Conservation (phyloP, 2,329 filamentous ascomycete species). For the Aspergillus sp. region DNA sequence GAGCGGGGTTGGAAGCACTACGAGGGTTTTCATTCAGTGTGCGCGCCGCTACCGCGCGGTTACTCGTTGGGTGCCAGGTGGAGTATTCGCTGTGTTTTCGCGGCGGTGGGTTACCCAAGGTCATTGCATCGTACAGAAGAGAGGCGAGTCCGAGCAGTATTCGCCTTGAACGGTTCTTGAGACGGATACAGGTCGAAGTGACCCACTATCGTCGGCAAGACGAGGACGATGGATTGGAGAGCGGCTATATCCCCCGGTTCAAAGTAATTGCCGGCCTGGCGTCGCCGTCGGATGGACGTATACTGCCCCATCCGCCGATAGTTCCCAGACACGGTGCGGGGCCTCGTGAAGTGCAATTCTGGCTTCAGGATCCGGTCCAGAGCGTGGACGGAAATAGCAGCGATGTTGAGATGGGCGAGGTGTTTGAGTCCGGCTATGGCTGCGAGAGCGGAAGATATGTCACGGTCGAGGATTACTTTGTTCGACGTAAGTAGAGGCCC, state of each 20-base stretch:
- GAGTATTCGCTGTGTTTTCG: slow-evolving; percentile 64
- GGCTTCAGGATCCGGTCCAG: slow-evolving; percentile 38
- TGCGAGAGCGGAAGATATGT: slow-evolving; percentile 49
- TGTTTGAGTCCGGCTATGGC: slow-evolving; percentile 35
- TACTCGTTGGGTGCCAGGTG: slow-evolving; percentile 67
- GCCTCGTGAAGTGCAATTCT: slow-evolving; percentile 61
- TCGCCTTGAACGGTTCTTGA: slow-evolving; percentile 42
- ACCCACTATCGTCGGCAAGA: slow-evolving; percentile 45
- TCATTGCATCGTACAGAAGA: slow-evolving; percentile 41
- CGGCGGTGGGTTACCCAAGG: slow-evolving; percentile 42
- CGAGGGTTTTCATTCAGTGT: slow-evolving; percentile 67
- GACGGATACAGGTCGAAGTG: slow-evolving; percentile 44
- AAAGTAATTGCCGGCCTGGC: slow-evolving; percentile 56
- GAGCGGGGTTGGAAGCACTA: slow-evolving; percentile 58
- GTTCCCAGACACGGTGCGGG: slow-evolving; percentile 49
- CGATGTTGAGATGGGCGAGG: slow-evolving; percentile 34
- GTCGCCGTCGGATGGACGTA: slow-evolving; percentile 39
- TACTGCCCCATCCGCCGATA: slow-evolving; percentile 40
- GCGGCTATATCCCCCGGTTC: slow-evolving; percentile 36
- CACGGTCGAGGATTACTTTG: slow-evolving; percentile 58
- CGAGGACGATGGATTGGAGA: slow-evolving; percentile 27
- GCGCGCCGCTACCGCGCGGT: slow-evolving; percentile 59
- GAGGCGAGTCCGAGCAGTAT: slow-evolving; percentile 26
- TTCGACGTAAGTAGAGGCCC: slow-evolving; percentile 39
- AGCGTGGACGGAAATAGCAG: slow-evolving; percentile 10